These are phyloP conservation scores for Termitomyces titanicus DNA, from an alignment of 768 basidiomycete species.

Conservation along the genomic window DNA sequence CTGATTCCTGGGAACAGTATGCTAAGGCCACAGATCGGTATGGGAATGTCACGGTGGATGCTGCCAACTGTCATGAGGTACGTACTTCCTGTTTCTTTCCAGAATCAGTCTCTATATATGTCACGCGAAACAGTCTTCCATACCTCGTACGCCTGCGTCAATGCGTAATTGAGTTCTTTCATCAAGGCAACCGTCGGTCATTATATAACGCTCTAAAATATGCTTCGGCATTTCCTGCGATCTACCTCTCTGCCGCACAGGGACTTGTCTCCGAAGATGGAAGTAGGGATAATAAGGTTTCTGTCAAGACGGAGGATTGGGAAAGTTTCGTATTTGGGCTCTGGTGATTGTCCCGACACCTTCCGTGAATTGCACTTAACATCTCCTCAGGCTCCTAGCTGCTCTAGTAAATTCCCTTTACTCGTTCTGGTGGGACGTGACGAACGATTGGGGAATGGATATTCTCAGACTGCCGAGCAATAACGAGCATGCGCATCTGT, in stretches of 20 bases:
- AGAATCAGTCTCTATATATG: background rate
- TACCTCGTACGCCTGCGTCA: conserved; percentile 93
- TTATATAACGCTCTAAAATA: conserved; percentile 95
- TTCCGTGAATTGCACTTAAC: conserved; percentile 3
- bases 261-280: conserved; percentile 64
- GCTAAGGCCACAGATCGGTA: conserved; percentile 54
- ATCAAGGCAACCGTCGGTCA: conserved; percentile 62
- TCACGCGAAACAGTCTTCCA: conserved; percentile 53
- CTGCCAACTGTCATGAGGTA: conserved; percentile 88
- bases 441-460: conserved; percentile 94
- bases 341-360: conserved; percentile 50
- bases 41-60: conserved; percentile 69
- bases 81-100: conserved; percentile 10
- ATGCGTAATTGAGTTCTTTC: conserved; percentile 81
- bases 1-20: conserved; percentile 82
- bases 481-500: conserved; percentile 24
- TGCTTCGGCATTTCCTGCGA: conserved; percentile 94
- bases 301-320: conserved; percentile 59
- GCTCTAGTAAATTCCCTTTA: conserved; percentile 88
- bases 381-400: conserved; percentile 63
- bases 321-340: conserved; percentile 79
- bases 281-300: conserved; percentile 38
- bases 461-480: conserved; percentile 46
- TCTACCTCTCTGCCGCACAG: conserved; percentile 90
- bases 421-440: conserved; percentile 99